These are phyloP conservation scores for Monilinia vaccinii-corymbosi DNA, from an alignment of 2,329 filamentous ascomycete species.

Conservation along the genomic window DNA sequence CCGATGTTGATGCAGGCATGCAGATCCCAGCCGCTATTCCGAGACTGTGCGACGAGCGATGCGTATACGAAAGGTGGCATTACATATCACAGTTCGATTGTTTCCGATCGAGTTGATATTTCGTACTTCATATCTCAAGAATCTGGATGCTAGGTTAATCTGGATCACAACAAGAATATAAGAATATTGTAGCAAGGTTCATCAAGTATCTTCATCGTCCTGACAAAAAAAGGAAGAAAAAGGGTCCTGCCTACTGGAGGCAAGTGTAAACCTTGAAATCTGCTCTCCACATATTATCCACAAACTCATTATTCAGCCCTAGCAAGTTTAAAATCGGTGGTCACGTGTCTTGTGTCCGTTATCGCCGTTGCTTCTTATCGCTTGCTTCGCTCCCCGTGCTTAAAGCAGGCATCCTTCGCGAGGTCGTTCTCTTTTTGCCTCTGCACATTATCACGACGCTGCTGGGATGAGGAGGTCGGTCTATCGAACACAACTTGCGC, in stretches of 20 bases:
- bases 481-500: conserved; percentile 22
- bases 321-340: background rate
- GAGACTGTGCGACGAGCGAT: too few species aligned
- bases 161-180: too few species aligned
- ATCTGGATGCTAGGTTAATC: too few species aligned
- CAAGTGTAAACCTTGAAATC: background rate
- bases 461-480: conserved; percentile 30
- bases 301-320: conserved; percentile 3
- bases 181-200: too few species aligned
- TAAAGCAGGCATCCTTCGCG: background rate
- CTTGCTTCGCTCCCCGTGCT: background rate
- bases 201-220: too few species aligned
- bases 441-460: conserved; percentile 22
- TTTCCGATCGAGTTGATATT: too few species aligned
- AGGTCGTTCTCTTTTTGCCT: conserved; percentile 6
- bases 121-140: too few species aligned
- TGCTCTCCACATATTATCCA: background rate
- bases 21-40: too few species aligned
- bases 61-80: too few species aligned
- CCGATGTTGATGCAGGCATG: too few species aligned
- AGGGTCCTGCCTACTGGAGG: background rate
- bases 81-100: too few species aligned
- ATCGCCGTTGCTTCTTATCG: conserved; percentile 6
- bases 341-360: conserved; percentile 3
- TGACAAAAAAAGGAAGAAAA: too few species aligned